Evolutionary conservation across 2,329 filamentous ascomycete species (phyloP), one percentile per base, ranked within the genome.

Genomic region (Xylariaceae sp.): DNA sequence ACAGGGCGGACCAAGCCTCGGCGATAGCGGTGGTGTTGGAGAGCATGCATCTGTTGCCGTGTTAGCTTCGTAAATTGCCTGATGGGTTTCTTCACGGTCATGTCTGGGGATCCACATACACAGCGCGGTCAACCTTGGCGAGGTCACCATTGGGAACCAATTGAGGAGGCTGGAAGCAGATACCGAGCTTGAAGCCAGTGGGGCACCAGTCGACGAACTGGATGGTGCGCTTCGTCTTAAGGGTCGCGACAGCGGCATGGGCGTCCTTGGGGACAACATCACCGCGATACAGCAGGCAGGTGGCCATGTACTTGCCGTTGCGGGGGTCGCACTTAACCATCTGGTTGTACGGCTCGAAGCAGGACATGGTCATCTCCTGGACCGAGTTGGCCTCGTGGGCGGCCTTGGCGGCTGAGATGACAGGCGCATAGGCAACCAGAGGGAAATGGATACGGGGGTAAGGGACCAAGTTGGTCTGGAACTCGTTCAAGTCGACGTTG

Each of bases 141-240:
- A 97, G 84, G 71, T 97, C 94, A 68, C 93, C 93, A 78, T 97
- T 96, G 69, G 91, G 94, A 52, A 97, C 93, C 77, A 89, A 88
- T 80, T 95, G 85, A 63, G 93, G 93, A 70, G 92, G 89, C 82
- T 97, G 92, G 87, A 95, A 97, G 89, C 92, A 97, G 82, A 99
- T 99, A 83, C 94, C 94, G 65, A 99, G 90, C 89, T 99, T 99
- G 88, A 99, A 99, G 65, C 94, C 94, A 75, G 94, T 99, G 57
- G 94, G 94, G 86, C 94, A 99, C 94, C 94, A 99, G 80, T 99
- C 94, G 71, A 99, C 94, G 73, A 97, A 96, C 79, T 97, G 92
- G 72, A 99, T 96, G 66, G 94, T 96, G 69, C 90, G 89, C 89
- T 97, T 97, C 75, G 94, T 96, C 90, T 97, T 99, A 72, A 97